These are phyloP conservation scores for Phytopythium sindhum DNA, from an alignment of 352 stramenopile genomes.

Conservation along the genomic window DNA sequence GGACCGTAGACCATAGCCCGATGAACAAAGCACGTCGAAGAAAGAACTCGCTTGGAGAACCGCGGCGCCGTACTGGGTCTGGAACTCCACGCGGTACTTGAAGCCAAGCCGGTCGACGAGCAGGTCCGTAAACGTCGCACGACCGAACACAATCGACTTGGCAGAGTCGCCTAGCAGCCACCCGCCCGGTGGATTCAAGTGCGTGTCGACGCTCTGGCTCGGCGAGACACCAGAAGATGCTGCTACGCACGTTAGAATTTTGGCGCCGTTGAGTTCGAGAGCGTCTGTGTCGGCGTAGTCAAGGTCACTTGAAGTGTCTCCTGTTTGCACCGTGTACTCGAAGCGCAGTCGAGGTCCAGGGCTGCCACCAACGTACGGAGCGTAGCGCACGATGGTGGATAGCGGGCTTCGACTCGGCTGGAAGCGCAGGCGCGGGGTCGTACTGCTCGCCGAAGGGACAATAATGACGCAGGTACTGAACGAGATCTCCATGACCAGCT, in stretches of 20 bases:
- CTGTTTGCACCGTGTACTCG: constrained; percentile 70
- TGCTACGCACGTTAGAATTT: constrained; percentile 64
- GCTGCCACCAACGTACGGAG: constrained; percentile 51
- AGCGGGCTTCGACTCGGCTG: constrained; percentile 39
- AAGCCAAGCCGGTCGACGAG: constrained; percentile 70
- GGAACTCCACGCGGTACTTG: constrained; percentile 63
- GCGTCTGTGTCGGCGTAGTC: constrained; percentile 62
- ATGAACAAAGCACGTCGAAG: constrained; percentile 74
- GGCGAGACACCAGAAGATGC: constrained; percentile 17
- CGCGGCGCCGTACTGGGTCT: constrained; percentile 31
- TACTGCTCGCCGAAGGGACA: constrained; percentile 20
- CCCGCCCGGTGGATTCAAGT: constrained; percentile 75
- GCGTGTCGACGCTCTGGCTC: constrained; percentile 58
- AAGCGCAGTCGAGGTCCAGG: constrained; percentile 51
- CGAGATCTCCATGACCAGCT: constrained; percentile 52
- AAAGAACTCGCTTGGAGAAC: constrained; percentile 42
- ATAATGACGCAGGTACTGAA: constrained; percentile 71
- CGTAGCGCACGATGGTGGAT: constrained; percentile 55
- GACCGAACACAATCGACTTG: constrained; percentile 57
- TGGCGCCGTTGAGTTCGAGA: constrained; percentile 61
- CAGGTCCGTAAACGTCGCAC: constrained; percentile 61
- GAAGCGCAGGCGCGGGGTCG: constrained; percentile 45
- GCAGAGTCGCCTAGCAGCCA: constrained; percentile 33
- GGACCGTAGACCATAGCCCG: constrained; percentile 63
- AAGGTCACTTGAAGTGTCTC: constrained; percentile 55